Percentiles rank a stretch among this genome's conserved stretches.
These are phyloP conservation scores for Coemansia aciculifera DNA, from an alignment of 192 early-diverging fungal genomes.

Conservation along the genomic window DNA sequence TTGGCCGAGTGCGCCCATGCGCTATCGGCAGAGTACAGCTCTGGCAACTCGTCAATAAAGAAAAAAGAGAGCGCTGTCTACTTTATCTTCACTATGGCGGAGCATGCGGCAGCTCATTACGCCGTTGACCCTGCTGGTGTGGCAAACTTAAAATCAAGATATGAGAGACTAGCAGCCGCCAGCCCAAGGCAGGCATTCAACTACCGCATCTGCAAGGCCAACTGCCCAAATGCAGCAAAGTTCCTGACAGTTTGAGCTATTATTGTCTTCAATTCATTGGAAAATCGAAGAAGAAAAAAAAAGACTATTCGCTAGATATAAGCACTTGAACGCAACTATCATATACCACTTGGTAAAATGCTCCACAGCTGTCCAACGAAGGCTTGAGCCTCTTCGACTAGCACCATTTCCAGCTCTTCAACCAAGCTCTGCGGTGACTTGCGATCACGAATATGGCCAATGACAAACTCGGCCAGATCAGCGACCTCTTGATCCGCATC, in stretches of 20 bases:
- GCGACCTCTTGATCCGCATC: constrained; percentile 58
- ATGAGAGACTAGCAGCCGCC: constrained; percentile 20
- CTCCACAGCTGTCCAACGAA: constrained; percentile 92
- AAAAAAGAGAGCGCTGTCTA: constrained; percentile 32
- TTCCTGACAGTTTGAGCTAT: constrained; percentile 13
- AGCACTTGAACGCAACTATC: too few species aligned
- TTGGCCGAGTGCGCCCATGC: constrained; percentile 17
- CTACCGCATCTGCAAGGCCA: constrained; percentile 30
- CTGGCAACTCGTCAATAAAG: neutral
- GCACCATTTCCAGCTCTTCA: constrained; percentile 75
- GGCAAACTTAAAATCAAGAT: constrained; percentile 16
- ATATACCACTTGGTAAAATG: neutral
- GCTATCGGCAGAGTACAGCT: constrained; percentile 21
- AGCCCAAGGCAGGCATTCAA: constrained; percentile 40
- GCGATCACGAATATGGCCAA: constrained; percentile 66
- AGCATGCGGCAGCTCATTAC: constrained; percentile 35
- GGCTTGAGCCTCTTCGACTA: constrained; percentile 83
- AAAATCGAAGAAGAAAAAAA: neutral
- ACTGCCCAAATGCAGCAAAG: constrained; percentile 27
- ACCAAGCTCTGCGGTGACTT: constrained; percentile 68
- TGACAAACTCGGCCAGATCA: constrained; percentile 78
- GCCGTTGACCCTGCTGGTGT: constrained; percentile 21
- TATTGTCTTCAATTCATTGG: neutral
- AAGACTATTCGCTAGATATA: neutral
- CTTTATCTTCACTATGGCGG: constrained; percentile 28